Percentiles rank a stretch among this genome's conserved stretches.
phyloP scores from a whole-genome alignment of 495 filamentous ascomycete species.

The Trichocladium antarcticum region DNA sequence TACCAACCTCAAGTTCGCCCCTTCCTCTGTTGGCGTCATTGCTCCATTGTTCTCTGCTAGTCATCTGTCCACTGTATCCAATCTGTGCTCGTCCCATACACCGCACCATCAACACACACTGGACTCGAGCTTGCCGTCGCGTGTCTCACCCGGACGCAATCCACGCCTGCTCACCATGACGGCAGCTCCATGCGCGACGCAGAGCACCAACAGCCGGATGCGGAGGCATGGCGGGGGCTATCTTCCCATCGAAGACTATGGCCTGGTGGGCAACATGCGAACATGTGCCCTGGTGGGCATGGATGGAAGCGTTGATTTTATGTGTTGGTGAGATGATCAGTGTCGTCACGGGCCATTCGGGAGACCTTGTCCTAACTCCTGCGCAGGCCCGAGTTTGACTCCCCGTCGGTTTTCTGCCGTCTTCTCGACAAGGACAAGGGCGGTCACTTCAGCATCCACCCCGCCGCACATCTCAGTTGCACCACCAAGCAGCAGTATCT shows the following conservation, averaged over 20 bases:
- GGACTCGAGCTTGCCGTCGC: too few species aligned
- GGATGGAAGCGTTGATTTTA: conserved; percentile 59
- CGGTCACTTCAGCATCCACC: conserved; percentile 55
- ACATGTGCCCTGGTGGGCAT: conserved; percentile 64
- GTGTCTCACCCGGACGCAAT: too few species aligned
- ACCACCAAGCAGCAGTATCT: conserved; percentile 62
- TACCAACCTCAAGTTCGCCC: not conserved
- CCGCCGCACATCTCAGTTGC: conserved; percentile 32
- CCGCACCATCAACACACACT: not conserved
- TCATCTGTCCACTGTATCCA: too few species aligned
- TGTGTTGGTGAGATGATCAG: conserved; percentile 51
- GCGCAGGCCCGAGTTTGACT: conserved; percentile 56
- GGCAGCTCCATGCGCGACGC: conserved; percentile 11
- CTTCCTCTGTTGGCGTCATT: conserved; percentile 3
- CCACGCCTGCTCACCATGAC: conserved; percentile 12
- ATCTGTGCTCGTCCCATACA: conserved; percentile 4
- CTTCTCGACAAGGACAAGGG: conserved; percentile 61
- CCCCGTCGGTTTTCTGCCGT: conserved; percentile 54
- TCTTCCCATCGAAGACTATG: conserved; percentile 63
- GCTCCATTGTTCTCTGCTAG: not conserved
- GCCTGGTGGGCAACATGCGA: conserved; percentile 65
- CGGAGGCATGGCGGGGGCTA: conserved; percentile 32
- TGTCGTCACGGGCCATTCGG: not conserved
- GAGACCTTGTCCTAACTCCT: not conserved
- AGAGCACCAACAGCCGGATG: conserved; percentile 18